Conservation (phyloP, 2,329 filamentous ascomycete genomes). For the Penicillium oxalicum region DNA sequence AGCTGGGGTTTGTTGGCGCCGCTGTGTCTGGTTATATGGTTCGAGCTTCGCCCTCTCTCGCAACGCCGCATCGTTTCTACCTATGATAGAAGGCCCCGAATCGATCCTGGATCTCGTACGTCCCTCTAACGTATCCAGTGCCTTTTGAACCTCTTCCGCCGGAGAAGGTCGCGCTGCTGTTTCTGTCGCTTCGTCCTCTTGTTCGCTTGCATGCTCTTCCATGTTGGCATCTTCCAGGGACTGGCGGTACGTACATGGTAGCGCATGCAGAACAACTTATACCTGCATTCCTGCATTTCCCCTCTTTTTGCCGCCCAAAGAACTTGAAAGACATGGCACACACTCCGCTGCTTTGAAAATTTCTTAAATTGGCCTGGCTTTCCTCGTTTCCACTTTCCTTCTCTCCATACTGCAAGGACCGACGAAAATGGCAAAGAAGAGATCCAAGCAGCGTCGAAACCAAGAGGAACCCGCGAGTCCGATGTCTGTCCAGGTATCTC, state of each 20-base stretch:
- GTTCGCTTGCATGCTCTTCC: conserved; percentile 1
- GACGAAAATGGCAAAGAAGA: not conserved
- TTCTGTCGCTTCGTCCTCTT: conserved; percentile 3
- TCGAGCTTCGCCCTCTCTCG: no score
- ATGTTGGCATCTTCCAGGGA: not conserved
- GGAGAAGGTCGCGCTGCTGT: conserved; percentile 1
- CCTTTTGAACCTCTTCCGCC: conserved; percentile 1
- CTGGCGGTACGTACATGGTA: no score
- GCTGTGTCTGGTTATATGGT: not conserved
- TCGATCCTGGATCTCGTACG: not conserved
- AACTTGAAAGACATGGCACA: no score
- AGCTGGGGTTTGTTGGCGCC: not conserved
- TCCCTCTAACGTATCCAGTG: conserved; percentile 6
- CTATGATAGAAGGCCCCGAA: conserved; percentile 2
- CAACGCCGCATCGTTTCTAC: no score
- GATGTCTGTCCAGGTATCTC: not conserved
- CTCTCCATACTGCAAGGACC: no score
- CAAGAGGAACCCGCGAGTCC: not conserved
- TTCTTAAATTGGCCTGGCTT: no score
- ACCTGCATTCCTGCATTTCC: no score
- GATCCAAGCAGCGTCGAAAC: not conserved
- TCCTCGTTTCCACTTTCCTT: no score
- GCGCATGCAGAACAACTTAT: no score
- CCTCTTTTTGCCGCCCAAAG: no score
- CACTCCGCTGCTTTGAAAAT: no score